Evolutionary conservation across 768 basidiomycete genomes (phyloP).

Genomic region (Pholiota molesta): DNA sequence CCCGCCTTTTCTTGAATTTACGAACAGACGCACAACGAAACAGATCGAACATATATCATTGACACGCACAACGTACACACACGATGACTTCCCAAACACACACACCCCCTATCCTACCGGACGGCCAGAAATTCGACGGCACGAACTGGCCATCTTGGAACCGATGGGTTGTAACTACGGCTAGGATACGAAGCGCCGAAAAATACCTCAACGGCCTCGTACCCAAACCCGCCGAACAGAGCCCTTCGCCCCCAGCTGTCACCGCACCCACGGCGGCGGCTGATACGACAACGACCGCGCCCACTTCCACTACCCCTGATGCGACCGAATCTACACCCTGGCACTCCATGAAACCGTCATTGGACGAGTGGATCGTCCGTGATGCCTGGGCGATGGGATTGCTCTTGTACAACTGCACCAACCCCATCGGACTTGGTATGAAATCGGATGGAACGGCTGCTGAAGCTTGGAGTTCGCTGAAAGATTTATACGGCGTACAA

Average conservation of each 20-base stretch:
- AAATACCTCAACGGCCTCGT: not conserved
- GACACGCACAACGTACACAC: too few relatives aligned
- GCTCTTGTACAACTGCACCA: conserved; percentile 16
- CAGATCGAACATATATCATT: not conserved
- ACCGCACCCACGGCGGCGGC: not conserved
- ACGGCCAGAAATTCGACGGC: not conserved
- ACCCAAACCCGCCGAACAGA: too few relatives aligned
- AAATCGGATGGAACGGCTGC: conserved; percentile 18
- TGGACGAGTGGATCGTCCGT: conserved; percentile 8
- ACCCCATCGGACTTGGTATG: not conserved
- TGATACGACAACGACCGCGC: not conserved
- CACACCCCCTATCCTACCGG: not conserved
- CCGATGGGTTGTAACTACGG: not conserved
- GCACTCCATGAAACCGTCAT: not conserved
- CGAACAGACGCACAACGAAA: not conserved
- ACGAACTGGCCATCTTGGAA: not conserved
- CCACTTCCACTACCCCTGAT: too few relatives aligned
- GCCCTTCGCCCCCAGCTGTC: too few relatives aligned
- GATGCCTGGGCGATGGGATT: conserved; percentile 11
- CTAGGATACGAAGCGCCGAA: not conserved
- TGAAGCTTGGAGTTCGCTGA: conserved; percentile 21
- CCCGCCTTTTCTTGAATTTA: not conserved
- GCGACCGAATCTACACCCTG: conserved; percentile 7
- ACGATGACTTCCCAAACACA: not conserved
- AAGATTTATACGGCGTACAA: not conserved